Base-by-base conservation (phyloP, 2,329 filamentous ascomycete species). In the Aspergillus ochraceoroseus region DNA sequence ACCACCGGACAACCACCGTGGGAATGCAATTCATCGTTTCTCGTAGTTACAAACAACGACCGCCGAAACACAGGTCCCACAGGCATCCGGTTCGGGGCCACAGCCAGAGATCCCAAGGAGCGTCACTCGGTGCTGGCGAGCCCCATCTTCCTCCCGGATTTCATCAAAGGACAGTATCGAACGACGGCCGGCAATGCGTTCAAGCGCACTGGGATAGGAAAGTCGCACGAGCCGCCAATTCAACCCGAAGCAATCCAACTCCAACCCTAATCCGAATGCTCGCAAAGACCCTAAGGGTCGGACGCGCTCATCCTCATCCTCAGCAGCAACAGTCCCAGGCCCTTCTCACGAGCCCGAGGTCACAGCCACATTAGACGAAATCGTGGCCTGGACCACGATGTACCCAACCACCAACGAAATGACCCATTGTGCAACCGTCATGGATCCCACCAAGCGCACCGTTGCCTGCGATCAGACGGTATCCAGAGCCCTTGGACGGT, bases 11-110 rank as follows among this genome's bases (percentile, higher is more conserved):
- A 1, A 75, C 72, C 2, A 63, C 63, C 1, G 51, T 72, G 4
- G n/a, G 64, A 67, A n/a, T 63, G 62, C 1, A 72, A 70, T 2
- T 56, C 57, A 1, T 62, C 68, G 2, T 80, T 82, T 52, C 70
- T 80, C 25, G 66, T 72, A 2, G 67, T 70, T 7, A 79, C 76
- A 1, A 82, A 82, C 52, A 73, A 76, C 53, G 76, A 81, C 43
- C 52, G 58, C 17, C n/a, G 52, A 55, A 4, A 39, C 51, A 0
- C 25, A 44, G 17, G 31, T 51, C 12, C 7, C 39, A 19, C 12
- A 17, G 17, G 7, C n/a, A n/a, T n/a, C 22, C 22, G 15, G 8
- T 5, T 7, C 14, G 7, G 8, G 9, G 8, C 15, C 13, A 5
- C 47, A 58, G 32, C 33, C 53, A 12, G 34, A 35, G n/a, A 49